phyloP scores from a whole-genome alignment of 768 basidiomycete species.

The Clavulina sp. region DNA sequence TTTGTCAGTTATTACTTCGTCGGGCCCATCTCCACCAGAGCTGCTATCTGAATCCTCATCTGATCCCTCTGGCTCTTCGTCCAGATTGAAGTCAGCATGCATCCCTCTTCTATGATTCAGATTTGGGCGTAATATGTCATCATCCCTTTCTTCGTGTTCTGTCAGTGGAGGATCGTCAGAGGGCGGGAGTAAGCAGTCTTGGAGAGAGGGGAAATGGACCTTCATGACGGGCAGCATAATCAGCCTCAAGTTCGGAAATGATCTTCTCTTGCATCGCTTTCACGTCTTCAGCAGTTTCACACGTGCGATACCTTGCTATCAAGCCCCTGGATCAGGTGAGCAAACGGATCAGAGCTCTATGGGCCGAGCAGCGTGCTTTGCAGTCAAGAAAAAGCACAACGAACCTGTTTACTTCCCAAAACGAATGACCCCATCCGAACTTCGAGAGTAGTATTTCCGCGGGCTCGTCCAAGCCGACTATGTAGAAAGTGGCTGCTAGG shows the following conservation, averaged over 20 bases:
- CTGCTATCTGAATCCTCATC: no score
- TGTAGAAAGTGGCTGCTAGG: conserved; percentile 86
- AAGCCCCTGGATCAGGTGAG: conserved; percentile 27
- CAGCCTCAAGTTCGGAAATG: conserved; percentile 47
- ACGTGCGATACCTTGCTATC: conserved; percentile 61
- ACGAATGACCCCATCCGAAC: conserved; percentile 86
- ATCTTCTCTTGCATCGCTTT: conserved; percentile 43
- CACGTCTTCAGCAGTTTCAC: conserved; percentile 43
- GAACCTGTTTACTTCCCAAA: conserved; percentile 71
- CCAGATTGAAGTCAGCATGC: conserved; percentile 7
- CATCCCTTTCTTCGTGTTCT: conserved; percentile 32
- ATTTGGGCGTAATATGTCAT: conserved; percentile 48
- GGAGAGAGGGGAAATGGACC: conserved; percentile 22
- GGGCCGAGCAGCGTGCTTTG: background rate
- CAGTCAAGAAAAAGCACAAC: conserved; percentile 11
- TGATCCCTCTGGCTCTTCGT: no score
- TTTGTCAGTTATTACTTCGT: no score
- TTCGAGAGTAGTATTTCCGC: conserved; percentile 60
- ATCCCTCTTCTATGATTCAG: conserved; percentile 34
- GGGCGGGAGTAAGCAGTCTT: conserved; percentile 1
- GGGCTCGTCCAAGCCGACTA: conserved; percentile 69
- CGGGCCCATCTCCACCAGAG: no score
- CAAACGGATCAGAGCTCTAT: conserved; percentile 7
- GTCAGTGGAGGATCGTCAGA: conserved; percentile 6
- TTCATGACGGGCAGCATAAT: conserved; percentile 37